A percentile compares a stretch with the other conserved stretches of the same genome.
These are phyloP conservation scores for Diaporthe amygdali DNA, from an alignment of 2,329 filamentous ascomycete genomes.

Conservation along the genomic window DNA sequence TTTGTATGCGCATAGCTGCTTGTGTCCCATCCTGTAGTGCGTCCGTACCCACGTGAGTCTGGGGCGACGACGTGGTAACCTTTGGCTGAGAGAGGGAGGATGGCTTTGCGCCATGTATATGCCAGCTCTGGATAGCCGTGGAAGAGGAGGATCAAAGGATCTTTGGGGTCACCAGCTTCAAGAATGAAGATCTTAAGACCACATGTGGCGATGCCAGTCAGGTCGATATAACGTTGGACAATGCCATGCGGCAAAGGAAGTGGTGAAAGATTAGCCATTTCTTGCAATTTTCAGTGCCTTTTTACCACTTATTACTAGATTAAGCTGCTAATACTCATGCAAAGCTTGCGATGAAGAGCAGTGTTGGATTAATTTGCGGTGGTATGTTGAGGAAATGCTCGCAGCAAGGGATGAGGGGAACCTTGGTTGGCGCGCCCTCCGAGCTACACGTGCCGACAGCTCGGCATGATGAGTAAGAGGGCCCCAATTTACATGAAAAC, in stretches of 20 bases:
- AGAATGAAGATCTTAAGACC: constrained; percentile 68
- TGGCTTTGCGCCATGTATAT: constrained; percentile 71
- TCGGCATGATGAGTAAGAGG: not conserved
- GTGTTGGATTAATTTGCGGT: not conserved
- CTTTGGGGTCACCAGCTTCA: constrained; percentile 51
- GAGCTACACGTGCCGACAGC: not conserved
- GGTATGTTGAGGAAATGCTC: not conserved
- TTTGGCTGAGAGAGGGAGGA: constrained; percentile 60
- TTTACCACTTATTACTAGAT: no score
- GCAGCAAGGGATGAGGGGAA: not conserved
- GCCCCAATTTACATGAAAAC: no score
- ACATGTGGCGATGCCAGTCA: constrained; percentile 41
- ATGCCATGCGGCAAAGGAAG: constrained; percentile 55
- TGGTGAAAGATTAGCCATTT: constrained; percentile 12
- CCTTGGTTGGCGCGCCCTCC: no score
- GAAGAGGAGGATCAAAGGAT: constrained; percentile 64
- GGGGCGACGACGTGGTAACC: constrained; percentile 71
- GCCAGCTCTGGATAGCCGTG: constrained; percentile 74
- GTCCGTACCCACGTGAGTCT: constrained; percentile 72
- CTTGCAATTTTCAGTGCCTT: not conserved
- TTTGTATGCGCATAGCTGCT: constrained; percentile 66
- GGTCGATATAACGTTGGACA: constrained; percentile 60
- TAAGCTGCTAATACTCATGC: no score
- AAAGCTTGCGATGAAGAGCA: not conserved
- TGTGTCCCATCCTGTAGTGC: constrained; percentile 67